phyloP scores from a whole-genome alignment of 2,329 filamentous ascomycete genomes.

The Colletotrichum tropicicola region DNA sequence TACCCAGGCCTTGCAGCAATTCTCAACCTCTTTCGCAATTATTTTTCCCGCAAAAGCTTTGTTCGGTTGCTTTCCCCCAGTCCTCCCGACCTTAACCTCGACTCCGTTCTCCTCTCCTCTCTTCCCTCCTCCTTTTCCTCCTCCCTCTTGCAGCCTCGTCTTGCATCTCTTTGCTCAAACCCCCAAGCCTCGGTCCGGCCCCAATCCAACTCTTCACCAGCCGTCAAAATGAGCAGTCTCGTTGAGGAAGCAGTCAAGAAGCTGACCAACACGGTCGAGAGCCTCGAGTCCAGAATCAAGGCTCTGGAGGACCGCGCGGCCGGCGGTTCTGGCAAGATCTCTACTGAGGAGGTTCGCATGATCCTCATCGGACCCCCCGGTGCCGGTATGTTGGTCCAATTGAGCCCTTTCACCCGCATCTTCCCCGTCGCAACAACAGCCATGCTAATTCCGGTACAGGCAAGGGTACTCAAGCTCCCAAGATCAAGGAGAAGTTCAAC shows the following conservation, averaged over 20 bases:
- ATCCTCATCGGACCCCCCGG: conserved; percentile 97
- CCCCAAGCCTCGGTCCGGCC: conserved; percentile 32
- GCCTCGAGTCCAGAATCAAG: conserved; percentile 87
- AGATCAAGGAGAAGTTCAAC: conserved; percentile 97
- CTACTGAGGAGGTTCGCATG: conserved; percentile 83
- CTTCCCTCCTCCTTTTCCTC: conserved; percentile 1
- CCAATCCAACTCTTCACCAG: conserved; percentile 33
- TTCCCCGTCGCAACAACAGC: neutral
- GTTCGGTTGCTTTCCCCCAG: conserved; percentile 23
- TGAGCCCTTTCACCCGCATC: conserved; percentile 4
- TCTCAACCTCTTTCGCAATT: conserved; percentile 30
- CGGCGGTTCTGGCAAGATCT: conserved; percentile 58
- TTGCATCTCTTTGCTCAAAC: conserved; percentile 26
- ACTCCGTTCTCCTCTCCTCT: conserved; percentile 15
- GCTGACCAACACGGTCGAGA: conserved; percentile 84
- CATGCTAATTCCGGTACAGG: conserved; percentile 62
- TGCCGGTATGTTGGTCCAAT: conserved; percentile 75
- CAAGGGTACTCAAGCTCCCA: conserved; percentile 98
- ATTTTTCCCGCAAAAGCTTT: conserved; percentile 32
- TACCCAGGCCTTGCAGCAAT: conserved; percentile 16
- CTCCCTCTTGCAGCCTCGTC: conserved; percentile 16
- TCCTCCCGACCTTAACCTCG: conserved; percentile 15
- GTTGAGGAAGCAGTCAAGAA: conserved; percentile 86
- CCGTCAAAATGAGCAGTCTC: conserved; percentile 77
- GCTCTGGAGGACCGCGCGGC: conserved; percentile 81